A percentile compares a stretch with the other conserved stretches of the same genome.
phyloP scores from a whole-genome alignment of 225 moss, liverwort and hornwort species.

The Straminergon stramineum region DNA sequence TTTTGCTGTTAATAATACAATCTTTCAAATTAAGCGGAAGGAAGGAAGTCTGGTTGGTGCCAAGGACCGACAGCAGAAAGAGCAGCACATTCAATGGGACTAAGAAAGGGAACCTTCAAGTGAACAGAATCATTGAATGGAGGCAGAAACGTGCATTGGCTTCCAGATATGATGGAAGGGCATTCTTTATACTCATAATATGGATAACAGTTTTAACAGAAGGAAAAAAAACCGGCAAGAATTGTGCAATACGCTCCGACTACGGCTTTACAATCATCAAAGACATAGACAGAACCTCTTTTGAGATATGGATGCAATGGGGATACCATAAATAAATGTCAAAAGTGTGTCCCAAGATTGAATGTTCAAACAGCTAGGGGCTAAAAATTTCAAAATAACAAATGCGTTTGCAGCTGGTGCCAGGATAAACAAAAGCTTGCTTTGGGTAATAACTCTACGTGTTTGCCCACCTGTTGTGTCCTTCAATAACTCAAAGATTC shows the following conservation, averaged over 20 bases:
- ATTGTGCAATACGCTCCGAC: neutral
- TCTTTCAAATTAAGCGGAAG: neutral
- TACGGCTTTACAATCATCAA: neutral
- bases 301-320: slow-evolving; percentile 7
- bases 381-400: slow-evolving; percentile 21
- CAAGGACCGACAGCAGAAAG: neutral
- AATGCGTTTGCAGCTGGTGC: slow-evolving; percentile 25
- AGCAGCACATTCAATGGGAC: neutral
- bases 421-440: slow-evolving; percentile 22
- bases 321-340: slow-evolving; percentile 22
- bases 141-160: neutral
- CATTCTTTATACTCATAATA: neutral
- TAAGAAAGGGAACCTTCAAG: neutral
- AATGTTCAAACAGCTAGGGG: slow-evolving; percentile 31
- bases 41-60: neutral
- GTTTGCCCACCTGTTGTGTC: slow-evolving; percentile 16
- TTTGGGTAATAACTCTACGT: slow-evolving; percentile 10
- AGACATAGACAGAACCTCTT: neutral
- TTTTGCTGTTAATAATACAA: neutral
- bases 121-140: neutral
- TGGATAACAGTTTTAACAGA: neutral
- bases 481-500: slow-evolving; percentile 26
- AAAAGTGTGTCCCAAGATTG: slow-evolving; percentile 23
- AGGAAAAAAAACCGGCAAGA: neutral
- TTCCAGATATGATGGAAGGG: neutral